Conservation (phyloP, 805 yeast genomes). For the Schwanniomyces occidentalis region DNA sequence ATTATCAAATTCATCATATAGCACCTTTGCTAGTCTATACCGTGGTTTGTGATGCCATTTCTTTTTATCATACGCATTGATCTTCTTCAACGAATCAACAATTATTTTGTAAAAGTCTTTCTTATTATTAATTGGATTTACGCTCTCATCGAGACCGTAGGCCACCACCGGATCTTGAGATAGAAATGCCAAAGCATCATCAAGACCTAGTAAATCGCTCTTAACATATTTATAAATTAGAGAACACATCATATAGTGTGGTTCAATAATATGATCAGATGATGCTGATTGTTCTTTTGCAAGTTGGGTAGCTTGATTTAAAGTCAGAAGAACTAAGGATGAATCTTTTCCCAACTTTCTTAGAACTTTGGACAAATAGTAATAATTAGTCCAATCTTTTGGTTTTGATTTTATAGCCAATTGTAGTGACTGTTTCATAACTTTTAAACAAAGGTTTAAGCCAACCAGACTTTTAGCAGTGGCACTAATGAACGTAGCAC, state of each 20-base stretch:
- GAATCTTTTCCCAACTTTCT: constrained; percentile 46
- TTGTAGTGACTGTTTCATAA: constrained; percentile 43
- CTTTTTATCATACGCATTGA: constrained; percentile 66
- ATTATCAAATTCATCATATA: constrained; percentile 54
- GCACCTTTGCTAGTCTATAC: constrained; percentile 66
- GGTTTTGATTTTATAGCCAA: constrained; percentile 46
- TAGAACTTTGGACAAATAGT: constrained; percentile 58
- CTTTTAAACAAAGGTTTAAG: constrained; percentile 33
- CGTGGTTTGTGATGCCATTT: constrained; percentile 92
- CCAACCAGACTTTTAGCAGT: constrained; percentile 21
- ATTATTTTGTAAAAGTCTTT: constrained; percentile 39
- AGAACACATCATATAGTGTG: constrained; percentile 68
- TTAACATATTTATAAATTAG: constrained; percentile 56
- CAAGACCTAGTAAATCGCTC: constrained; percentile 29
- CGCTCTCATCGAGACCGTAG: constrained; percentile 2
- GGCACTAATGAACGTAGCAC: constrained; percentile 25
- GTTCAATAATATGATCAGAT: constrained; percentile 68
- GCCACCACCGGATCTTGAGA: constrained; percentile 32
- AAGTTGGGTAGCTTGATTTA: constrained; percentile 45
- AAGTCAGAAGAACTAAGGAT: constrained; percentile 35
- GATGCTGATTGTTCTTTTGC: constrained; percentile 39
- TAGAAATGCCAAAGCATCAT: constrained; percentile 41
- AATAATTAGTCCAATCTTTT: constrained; percentile 62
- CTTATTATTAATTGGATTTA: constrained; percentile 10
- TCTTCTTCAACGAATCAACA: constrained; percentile 45